Evolutionary conservation across 2,329 filamentous ascomycete genomes (phyloP).

Genomic region (Talaromyces sp.): DNA sequence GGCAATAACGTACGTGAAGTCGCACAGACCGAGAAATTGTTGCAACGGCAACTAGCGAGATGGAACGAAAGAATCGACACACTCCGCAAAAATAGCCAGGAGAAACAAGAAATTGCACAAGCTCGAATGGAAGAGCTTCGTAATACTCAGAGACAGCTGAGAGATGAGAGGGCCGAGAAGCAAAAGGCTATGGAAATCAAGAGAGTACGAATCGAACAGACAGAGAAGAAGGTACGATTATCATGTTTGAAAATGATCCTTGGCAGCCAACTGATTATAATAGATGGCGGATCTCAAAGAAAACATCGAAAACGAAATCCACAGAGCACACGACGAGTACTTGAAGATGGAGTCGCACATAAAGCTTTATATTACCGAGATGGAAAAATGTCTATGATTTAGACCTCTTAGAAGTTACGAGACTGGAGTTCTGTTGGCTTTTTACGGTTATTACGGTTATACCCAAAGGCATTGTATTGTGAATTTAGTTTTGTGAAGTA

Average conservation of each 20-base stretch:
- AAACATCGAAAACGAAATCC: slow-evolving; percentile 92
- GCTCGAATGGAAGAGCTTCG: slow-evolving; percentile 87
- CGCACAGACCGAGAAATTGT: slow-evolving; percentile 77
- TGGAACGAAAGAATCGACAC: slow-evolving; percentile 85
- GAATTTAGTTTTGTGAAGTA: slow-evolving; percentile 21
- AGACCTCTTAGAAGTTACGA: slow-evolving; percentile 1
- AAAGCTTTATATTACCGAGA: slow-evolving; percentile 95
- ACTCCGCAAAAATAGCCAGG: slow-evolving; percentile 72
- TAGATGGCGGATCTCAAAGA: slow-evolving; percentile 98
- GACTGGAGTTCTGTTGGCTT: slow-evolving; percentile 35
- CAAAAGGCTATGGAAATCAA: slow-evolving; percentile 87
- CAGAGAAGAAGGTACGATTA: slow-evolving; percentile 84
- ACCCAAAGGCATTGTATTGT: slow-evolving; percentile 33
- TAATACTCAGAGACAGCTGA: slow-evolving; percentile 72
- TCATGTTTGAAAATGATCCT: neutral
- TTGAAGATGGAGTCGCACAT: slow-evolving; percentile 97
- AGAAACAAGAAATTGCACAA: slow-evolving; percentile 77
- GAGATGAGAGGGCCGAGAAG: slow-evolving; percentile 81
- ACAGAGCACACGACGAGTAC: slow-evolving; percentile 87
- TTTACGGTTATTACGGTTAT: slow-evolving; percentile 31
- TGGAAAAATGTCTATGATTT: slow-evolving; percentile 76
- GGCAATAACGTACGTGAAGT: slow-evolving; percentile 89
- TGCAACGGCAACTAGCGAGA: slow-evolving; percentile 78
- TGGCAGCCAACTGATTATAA: slow-evolving; percentile 20
- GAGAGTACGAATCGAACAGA: slow-evolving; percentile 92